Percentiles rank a stretch among this genome's conserved stretches.
Conservation (phyloP, 495 filamentous ascomycete species). For the Beverwykella pulmonaria region DNA sequence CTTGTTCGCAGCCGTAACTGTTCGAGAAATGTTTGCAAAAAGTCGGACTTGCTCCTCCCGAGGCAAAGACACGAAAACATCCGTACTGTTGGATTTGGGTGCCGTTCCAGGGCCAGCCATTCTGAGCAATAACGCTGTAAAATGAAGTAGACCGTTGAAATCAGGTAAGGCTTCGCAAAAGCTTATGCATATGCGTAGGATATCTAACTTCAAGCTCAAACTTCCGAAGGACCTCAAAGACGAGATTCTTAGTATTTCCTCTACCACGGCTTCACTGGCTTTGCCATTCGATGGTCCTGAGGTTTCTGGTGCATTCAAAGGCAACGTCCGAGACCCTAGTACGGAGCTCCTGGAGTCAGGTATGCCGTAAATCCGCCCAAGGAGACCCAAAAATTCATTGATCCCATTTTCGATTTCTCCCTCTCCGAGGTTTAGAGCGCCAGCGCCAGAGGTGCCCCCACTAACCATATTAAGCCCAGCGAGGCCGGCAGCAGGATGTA, state of each 20-base stretch:
- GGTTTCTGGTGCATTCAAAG: not conserved
- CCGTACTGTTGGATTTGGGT: slow-evolving; percentile 61
- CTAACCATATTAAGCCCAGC: slow-evolving; percentile 60
- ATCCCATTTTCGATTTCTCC: slow-evolving; percentile 77
- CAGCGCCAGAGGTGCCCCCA: slow-evolving; percentile 55
- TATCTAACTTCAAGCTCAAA: slow-evolving; percentile 74
- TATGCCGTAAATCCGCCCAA: slow-evolving; percentile 52
- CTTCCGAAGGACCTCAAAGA: slow-evolving; percentile 64
- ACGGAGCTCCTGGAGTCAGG: slow-evolving; percentile 18
- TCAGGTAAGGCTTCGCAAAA: slow-evolving; percentile 93
- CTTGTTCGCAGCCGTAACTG: slow-evolving; percentile 70
- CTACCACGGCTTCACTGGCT: slow-evolving; percentile 2
- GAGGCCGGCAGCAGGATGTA: slow-evolving; percentile 76
- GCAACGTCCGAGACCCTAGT: not conserved
- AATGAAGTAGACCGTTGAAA: slow-evolving; percentile 82
- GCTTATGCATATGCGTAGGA: slow-evolving; percentile 81
- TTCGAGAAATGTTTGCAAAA: slow-evolving; percentile 79
- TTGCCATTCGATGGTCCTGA: not conserved
- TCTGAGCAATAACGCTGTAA: slow-evolving; percentile 79
- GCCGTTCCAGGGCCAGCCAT: slow-evolving; percentile 80
- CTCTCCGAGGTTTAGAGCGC: slow-evolving; percentile 71
- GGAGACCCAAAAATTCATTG: slow-evolving; percentile 57
- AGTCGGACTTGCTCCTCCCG: slow-evolving; percentile 84
- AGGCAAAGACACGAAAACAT: slow-evolving; percentile 65
- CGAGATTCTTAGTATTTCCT: slow-evolving; percentile 50